phyloP scores from a whole-genome alignment of 2,329 filamentous ascomycete species.

The Penicillium concentricum region DNA sequence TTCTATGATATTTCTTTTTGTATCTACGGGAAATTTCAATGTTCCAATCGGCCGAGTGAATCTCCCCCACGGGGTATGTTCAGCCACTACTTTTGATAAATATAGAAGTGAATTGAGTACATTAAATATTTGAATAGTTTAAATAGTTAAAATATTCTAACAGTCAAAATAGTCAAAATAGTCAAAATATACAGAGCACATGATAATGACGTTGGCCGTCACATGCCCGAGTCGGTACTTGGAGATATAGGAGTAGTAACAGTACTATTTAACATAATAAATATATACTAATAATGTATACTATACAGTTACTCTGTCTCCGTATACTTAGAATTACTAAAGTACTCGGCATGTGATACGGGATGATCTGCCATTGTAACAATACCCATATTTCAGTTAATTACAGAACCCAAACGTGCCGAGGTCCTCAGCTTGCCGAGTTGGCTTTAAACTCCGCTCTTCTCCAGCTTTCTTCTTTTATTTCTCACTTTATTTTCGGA shows the following conservation, averaged over 20 bases:
- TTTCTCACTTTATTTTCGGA: conserved; percentile 16
- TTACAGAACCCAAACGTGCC: conserved; percentile 29
- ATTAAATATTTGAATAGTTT: no score
- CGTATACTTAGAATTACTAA: no score
- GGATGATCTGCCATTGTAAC: conserved; percentile 27
- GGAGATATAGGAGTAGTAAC: no score
- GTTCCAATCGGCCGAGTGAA: conserved; percentile 18
- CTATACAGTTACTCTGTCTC: no score
- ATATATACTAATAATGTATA: no score
- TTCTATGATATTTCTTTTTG: not conserved
- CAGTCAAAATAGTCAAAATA: not conserved
- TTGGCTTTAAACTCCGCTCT: conserved; percentile 27
- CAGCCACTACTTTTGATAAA: not conserved
- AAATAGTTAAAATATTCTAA: no score
- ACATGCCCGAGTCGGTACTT: no score
- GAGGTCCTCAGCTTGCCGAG: conserved; percentile 37
- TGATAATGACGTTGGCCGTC: no score
- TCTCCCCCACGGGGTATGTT: conserved; percentile 16
- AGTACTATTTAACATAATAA: no score
- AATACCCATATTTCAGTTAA: conserved; percentile 10
- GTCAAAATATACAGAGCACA: no score
- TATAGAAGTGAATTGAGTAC: not conserved
- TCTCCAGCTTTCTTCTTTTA: conserved; percentile 20
- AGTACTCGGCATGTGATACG: conserved; percentile 34
- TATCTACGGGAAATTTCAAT: conserved; percentile 13